A percentile compares a stretch with the other conserved stretches of the same genome.
Evolutionary conservation across 345 rosid species (phyloP).

Genomic region (Eucalyptus pauciflora): DNA sequence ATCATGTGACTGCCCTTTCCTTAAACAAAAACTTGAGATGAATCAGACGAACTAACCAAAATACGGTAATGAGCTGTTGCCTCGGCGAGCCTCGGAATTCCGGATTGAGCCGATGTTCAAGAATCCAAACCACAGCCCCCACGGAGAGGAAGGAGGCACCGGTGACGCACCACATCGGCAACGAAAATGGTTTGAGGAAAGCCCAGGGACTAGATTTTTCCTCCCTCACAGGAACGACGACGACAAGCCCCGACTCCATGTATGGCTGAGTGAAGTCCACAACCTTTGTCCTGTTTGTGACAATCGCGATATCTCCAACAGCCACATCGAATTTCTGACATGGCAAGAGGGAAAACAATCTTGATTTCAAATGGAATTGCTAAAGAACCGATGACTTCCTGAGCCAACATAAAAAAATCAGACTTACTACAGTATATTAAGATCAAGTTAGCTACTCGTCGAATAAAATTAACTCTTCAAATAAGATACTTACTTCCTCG

Average conservation of each 20-base stretch:
- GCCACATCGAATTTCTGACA: conserved; percentile 69
- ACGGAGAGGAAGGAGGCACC: conserved; percentile 70
- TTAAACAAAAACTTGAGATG: not conserved
- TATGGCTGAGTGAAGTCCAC: conserved; percentile 94
- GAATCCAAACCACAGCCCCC: conserved; percentile 95
- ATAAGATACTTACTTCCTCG: conserved; percentile 41
- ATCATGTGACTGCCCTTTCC: not conserved
- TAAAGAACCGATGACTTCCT: not conserved
- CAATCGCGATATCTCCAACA: conserved; percentile 69
- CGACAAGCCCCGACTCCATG: conserved; percentile 77
- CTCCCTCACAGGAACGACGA: conserved; percentile 67
- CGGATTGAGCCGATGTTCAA: conserved; percentile 72
- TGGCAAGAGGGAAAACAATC: conserved; percentile 5
- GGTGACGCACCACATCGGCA: conserved; percentile 85
- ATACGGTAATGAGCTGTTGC: conserved; percentile 65
- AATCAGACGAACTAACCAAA: conserved; percentile 45
- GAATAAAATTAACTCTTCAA: not conserved
- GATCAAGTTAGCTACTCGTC: not conserved
- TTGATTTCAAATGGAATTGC: not conserved
- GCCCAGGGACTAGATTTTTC: conserved; percentile 86
- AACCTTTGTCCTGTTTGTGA: conserved; percentile 66
- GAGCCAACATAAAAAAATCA: not conserved
- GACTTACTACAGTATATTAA: not conserved
- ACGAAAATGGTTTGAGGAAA: conserved; percentile 79
- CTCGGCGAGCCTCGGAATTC: conserved; percentile 93